Evolutionary conservation across 164 flowering plant species (phyloP).

Genomic region (Amborella trichopoda): DNA sequence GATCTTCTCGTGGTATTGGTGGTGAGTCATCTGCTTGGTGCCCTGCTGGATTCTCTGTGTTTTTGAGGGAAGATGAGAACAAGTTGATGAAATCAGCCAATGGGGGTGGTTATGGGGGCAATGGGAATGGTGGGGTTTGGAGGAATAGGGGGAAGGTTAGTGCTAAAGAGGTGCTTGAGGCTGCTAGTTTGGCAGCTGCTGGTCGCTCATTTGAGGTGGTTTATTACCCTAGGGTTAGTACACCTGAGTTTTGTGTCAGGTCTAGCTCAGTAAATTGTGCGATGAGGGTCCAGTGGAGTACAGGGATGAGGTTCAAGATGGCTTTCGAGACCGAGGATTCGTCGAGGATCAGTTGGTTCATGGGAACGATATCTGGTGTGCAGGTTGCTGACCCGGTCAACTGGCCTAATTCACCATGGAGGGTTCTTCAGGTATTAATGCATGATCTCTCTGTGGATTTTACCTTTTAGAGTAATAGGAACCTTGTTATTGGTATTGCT

Average conservation of each 20-base stretch:
- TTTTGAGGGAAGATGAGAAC: neutral
- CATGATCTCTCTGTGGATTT: neutral
- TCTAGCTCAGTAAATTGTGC: conserved; percentile 45
- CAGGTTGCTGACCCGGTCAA: conserved; percentile 17
- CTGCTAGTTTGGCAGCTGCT: conserved; percentile 30
- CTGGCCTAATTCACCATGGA: conserved; percentile 52
- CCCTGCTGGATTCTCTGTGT: neutral
- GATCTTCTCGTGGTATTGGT: conserved; percentile 15
- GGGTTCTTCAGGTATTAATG: conserved; percentile 52
- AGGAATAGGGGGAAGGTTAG: conserved; percentile 22
- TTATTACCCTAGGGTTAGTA: conserved; percentile 44
- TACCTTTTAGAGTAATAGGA: too few relatives aligned
- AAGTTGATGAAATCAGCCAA: neutral
- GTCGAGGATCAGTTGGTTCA: conserved; percentile 37
- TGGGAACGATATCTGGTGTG: conserved; percentile 35
- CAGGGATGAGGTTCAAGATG: conserved; percentile 57
- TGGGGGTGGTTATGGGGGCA: too few relatives aligned
- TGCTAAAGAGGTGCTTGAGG: conserved; percentile 25
- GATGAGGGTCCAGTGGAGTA: conserved; percentile 26
- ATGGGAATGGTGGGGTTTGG: conserved; percentile 6
- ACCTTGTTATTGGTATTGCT: too few relatives aligned
- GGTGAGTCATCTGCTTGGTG: neutral
- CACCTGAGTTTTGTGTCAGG: conserved; percentile 48
- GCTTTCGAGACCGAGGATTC: conserved; percentile 56
- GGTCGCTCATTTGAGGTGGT: conserved; percentile 45